phyloP scores from a whole-genome alignment of 371 early-diverging fungal genomes.

The Zancudomyces culisetae region DNA sequence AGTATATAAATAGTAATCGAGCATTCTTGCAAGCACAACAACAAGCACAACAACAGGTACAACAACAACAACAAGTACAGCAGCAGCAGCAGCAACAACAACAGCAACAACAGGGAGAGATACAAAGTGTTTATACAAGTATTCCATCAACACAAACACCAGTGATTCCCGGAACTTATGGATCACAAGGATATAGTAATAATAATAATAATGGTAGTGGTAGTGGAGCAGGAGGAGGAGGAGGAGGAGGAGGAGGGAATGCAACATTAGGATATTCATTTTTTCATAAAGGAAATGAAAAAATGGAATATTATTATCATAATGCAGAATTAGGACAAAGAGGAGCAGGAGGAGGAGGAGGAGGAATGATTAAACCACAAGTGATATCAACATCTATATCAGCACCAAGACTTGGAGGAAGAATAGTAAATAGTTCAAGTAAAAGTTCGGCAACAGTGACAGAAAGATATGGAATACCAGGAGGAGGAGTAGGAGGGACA shows the following conservation, averaged over 20 bases:
- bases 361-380: background rate
- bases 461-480: background rate
- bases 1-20: no score
- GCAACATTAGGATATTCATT: no score
- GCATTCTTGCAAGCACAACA: background rate
- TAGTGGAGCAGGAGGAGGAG: background rate
- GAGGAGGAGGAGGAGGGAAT: no score
- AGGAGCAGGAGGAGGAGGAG: background rate
- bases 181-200: background rate
- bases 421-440: background rate
- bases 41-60: background rate
- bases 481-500: background rate
- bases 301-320: background rate
- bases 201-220: background rate
- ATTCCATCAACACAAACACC: background rate
- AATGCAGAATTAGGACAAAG: background rate
- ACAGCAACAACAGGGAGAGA: background rate
- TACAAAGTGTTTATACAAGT: background rate
- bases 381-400: background rate
- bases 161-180: background rate
- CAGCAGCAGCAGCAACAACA: background rate
- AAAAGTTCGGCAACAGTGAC: background rate
- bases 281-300: background rate
- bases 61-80: constrained; percentile 1
- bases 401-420: no score